These are phyloP conservation scores for Krasilnikovozyma curviuscula DNA, from an alignment of 768 basidiomycete species.

Conservation along the genomic window DNA sequence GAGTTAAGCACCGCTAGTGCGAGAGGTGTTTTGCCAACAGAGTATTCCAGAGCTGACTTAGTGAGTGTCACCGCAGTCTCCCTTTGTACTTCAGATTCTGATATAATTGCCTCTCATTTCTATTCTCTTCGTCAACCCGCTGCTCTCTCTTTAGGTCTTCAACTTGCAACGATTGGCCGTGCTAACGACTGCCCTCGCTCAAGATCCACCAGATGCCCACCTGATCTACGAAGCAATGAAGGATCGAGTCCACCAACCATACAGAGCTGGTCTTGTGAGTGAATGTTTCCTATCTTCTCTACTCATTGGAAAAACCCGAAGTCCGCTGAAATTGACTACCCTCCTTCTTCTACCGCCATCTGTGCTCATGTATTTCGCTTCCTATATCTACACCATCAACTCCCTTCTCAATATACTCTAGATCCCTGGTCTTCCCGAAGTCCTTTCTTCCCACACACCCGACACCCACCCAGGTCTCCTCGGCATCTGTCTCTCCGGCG, in stretches of 20 bases:
- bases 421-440: slow-evolving; percentile 91
- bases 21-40: slow-evolving; percentile 61
- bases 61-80: slow-evolving; percentile 32
- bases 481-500: slow-evolving; percentile 93
- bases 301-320: slow-evolving; percentile 1
- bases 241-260: slow-evolving; percentile 92
- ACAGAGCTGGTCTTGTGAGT: slow-evolving; percentile 64
- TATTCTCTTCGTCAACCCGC: neutral
- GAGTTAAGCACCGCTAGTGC: slow-evolving; percentile 93
- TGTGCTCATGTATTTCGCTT: neutral
- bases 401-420: slow-evolving; percentile 22
- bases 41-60: slow-evolving; percentile 75
- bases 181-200: slow-evolving; percentile 76
- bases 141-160: slow-evolving; percentile 50
- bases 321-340: neutral
- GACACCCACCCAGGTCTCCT: slow-evolving; percentile 78
- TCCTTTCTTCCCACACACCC: slow-evolving; percentile 74
- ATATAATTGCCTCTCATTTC: neutral
- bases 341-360: neutral
- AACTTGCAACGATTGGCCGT: slow-evolving; percentile 93
- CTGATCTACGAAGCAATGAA: slow-evolving; percentile 99
- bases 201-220: slow-evolving; percentile 76
- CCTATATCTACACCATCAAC: neutral
- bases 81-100: neutral
- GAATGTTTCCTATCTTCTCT: neutral